Conservation (phyloP, 805 yeast genomes). For the Ogataea ganodermae region DNA sequence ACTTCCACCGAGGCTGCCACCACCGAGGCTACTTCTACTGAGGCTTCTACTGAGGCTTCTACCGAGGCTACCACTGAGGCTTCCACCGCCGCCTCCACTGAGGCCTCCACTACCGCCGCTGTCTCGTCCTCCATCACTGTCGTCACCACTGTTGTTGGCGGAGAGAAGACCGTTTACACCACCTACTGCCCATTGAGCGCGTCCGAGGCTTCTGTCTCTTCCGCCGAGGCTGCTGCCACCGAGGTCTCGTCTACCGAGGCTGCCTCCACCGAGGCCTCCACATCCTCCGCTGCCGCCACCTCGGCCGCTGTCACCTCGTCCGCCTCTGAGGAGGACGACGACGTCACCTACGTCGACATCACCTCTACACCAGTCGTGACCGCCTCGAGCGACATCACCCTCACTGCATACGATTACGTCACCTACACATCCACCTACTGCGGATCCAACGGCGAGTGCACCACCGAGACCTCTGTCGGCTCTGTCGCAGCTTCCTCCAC, state of each 20-base stretch:
- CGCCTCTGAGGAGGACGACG: constrained; percentile 9
- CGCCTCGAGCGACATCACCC: constrained; percentile 41
- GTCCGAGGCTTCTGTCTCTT: constrained; percentile 2
- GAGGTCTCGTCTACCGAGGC: constrained; percentile 11
- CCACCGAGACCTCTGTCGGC: constrained; percentile 11
- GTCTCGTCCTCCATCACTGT: constrained; percentile 15
- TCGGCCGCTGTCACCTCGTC: constrained; percentile 3
- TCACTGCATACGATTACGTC: constrained; percentile 32
- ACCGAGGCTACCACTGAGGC: constrained; percentile 14
- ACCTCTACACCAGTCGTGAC: constrained; percentile 44
- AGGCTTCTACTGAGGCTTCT: constrained; percentile 8
- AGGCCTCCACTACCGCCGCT: constrained; percentile 10
- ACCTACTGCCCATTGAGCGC: constrained; percentile 24
- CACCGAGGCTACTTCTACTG: constrained; percentile 3
- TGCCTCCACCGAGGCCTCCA: constrained; percentile 8
- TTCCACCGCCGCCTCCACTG: constrained; percentile 4
- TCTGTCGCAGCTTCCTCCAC: constrained; percentile 4
- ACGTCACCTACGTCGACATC: constrained; percentile 22
- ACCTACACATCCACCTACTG: constrained; percentile 27
- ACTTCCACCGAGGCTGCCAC: constrained; percentile 9
- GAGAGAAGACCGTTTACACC: constrained; percentile 23
- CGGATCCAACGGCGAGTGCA: constrained; percentile 12
- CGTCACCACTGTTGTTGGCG: constrained; percentile 18
- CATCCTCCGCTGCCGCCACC: constrained; percentile 14
- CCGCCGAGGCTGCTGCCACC: constrained; percentile 20